Evolutionary conservation across 83 land plant species (phyloP).

Genomic region (Picea abies): DNA sequence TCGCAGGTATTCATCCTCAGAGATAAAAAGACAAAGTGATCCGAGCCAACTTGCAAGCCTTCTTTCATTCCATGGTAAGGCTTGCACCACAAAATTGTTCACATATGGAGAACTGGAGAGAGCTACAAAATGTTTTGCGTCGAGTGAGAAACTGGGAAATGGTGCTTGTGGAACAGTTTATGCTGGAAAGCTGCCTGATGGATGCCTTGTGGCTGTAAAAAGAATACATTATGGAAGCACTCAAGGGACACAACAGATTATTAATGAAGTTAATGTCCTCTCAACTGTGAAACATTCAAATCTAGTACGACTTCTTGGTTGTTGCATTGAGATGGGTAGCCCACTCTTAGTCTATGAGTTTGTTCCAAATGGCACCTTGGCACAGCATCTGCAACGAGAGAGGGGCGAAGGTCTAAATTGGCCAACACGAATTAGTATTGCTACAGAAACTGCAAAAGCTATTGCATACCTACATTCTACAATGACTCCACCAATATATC

Average conservation of each 20-base stretch:
- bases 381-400: constrained; percentile 31
- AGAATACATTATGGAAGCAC: constrained; percentile 29
- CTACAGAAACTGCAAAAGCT: constrained; percentile 38
- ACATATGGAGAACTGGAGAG: constrained; percentile 33
- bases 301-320: constrained; percentile 35
- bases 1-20: neutral
- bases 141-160: constrained; percentile 24
- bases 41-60: constrained; percentile 8
- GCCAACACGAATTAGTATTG: constrained; percentile 22
- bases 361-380: constrained; percentile 42
- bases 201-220: constrained; percentile 35
- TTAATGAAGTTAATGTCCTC: constrained; percentile 36
- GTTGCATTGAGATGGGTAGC: constrained; percentile 29
- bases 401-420: constrained; percentile 18
- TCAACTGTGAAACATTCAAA: constrained; percentile 34
- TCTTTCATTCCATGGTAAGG: constrained; percentile 13
- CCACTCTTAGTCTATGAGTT: constrained; percentile 37
- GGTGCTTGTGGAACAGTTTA: constrained; percentile 44
- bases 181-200: constrained; percentile 31
- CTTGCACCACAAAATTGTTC: constrained; percentile 26
- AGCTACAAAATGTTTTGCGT: constrained; percentile 33
- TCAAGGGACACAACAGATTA: constrained; percentile 26
- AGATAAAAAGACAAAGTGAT: neutral
- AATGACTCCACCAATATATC: constrained; percentile 33
- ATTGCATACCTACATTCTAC: constrained; percentile 30